These are phyloP conservation scores for Trichoderma virens DNA, from an alignment of 495 filamentous ascomycete species.

Conservation along the genomic window DNA sequence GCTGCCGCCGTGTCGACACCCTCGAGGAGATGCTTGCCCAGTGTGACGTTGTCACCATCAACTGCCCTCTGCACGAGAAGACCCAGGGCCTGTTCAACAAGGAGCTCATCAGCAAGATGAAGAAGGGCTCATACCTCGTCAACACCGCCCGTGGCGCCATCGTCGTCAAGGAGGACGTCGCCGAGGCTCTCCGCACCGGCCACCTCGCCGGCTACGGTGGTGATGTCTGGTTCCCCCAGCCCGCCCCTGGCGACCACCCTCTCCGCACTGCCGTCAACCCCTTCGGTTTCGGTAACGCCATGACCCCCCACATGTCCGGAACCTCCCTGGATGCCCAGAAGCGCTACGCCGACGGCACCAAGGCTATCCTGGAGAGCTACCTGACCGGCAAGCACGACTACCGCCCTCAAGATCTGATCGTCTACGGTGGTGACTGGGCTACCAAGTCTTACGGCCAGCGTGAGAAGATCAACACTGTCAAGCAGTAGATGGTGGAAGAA, in stretches of 20 bases:
- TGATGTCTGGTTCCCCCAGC: constrained; percentile 79
- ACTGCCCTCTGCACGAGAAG: constrained; percentile 98
- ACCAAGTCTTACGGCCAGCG: constrained; percentile 93
- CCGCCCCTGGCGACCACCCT: constrained; percentile 87
- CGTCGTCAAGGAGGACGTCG: constrained; percentile 98
- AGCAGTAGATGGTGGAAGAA: background rate
- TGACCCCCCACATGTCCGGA: constrained; percentile 97
- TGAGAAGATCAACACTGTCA: constrained; percentile 30
- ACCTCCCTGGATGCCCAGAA: constrained; percentile 96
- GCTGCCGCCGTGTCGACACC: constrained; percentile 75
- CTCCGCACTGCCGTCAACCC: constrained; percentile 91
- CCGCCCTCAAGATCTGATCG: constrained; percentile 84
- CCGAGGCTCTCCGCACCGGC: constrained; percentile 83
- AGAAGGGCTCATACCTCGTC: constrained; percentile 91
- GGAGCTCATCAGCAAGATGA: constrained; percentile 99
- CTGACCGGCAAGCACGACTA: constrained; percentile 83
- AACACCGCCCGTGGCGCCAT: constrained; percentile 99
- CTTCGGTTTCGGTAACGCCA: constrained; percentile 95
- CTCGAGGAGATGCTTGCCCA: constrained; percentile 93
- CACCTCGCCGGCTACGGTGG: constrained; percentile 97
- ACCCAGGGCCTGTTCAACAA: constrained; percentile 96
- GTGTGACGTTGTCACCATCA: constrained; percentile 98
- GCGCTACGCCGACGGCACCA: constrained; percentile 83
- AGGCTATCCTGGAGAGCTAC: constrained; percentile 86
- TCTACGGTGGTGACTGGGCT: constrained; percentile 85